These are phyloP conservation scores for Basipetospora sp. DNA, from an alignment of 2,329 filamentous ascomycete species.

Conservation along the genomic window DNA sequence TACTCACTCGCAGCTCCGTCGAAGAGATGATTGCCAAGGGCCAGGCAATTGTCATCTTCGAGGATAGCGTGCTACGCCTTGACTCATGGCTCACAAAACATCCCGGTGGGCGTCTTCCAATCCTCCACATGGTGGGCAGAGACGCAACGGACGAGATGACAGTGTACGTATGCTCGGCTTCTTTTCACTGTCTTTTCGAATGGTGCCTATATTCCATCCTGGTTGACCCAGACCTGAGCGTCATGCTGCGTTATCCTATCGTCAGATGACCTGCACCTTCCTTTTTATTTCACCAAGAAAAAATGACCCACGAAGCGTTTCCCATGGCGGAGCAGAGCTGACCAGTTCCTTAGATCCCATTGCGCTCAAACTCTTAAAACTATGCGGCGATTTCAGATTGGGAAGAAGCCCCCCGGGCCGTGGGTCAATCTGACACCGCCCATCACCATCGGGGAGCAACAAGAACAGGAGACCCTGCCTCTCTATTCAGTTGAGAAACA, in stretches of 20 bases:
- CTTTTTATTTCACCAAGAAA: not conserved
- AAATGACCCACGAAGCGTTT: no score
- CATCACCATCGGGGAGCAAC: no score
- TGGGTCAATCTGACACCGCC: constrained; percentile 46
- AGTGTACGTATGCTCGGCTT: constrained; percentile 25
- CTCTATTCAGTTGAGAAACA: no score
- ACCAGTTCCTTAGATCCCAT: constrained; percentile 36
- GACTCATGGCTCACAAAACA: constrained; percentile 44
- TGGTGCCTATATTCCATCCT: no score
- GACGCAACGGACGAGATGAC: constrained; percentile 46
- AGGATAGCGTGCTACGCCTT: constrained; percentile 39
- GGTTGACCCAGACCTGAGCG: no score
- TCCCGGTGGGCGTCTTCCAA: constrained; percentile 43
- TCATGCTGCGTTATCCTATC: no score
- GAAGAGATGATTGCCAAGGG: constrained; percentile 39
- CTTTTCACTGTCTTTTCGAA: no score
- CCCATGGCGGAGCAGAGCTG: not conserved
- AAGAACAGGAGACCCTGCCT: no score
- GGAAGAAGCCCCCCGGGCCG: constrained; percentile 34
- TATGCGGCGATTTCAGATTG: constrained; percentile 48
- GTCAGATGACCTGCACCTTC: no score
- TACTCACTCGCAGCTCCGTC: constrained; percentile 31
- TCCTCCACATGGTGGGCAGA: constrained; percentile 45
- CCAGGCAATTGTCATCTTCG: constrained; percentile 39
- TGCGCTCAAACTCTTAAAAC: constrained; percentile 34